Base-by-base conservation (phyloP, 2,329 filamentous ascomycete genomes). In the Penicillium olsonii region DNA sequence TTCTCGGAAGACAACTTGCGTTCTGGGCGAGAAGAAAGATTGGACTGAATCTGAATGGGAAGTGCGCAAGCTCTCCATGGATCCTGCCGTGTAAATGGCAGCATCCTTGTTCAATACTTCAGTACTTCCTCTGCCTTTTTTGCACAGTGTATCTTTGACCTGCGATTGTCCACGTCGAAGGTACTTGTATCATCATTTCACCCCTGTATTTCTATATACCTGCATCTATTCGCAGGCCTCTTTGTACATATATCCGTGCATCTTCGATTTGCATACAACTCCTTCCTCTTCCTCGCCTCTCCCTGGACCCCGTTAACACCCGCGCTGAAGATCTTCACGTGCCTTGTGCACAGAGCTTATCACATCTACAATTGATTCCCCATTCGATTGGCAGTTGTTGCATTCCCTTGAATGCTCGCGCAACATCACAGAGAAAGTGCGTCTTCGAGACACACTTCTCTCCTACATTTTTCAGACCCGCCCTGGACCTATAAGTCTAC, bases 21-120 rank as follows among this genome's bases (percentile, higher is more conserved):
- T 97, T 54, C 77, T 99, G 4, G 92, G 92, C 31, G 87, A 92
- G 75, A 88, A 86, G 75, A 89, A 88, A 68, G 79, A 85, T 10
- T 96, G 89, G 85, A 82, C 87, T 17, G 68, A 73, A 27, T 66
- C 69, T 20, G 85, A 90, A 58, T 97, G 92, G 92, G 81, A 83
- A 45, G 76, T 90, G 20, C 82, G 83, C 53, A 88, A 92, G 67
- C 84, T 96, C 74, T 82, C 78, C 6, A 85, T 92, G 64, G 53
- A 59, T 38, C 50, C 59, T 52, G 53, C 59, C 45, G 45, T 61
- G 52, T 63, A 67, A 63, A 27, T 31, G 12, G 18, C 12, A 27
- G 29, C 31, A 35, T 18, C 9, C 2, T 14, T 42, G n/a, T 19
- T n/a, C 26, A 12, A 15, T 31, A 27, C n/a, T n/a, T n/a, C 20